Percentiles rank a stretch among this genome's conserved stretches.
Evolutionary conservation across 331 rosid genomes (phyloP).

Genomic region (Malus hybrid): DNA sequence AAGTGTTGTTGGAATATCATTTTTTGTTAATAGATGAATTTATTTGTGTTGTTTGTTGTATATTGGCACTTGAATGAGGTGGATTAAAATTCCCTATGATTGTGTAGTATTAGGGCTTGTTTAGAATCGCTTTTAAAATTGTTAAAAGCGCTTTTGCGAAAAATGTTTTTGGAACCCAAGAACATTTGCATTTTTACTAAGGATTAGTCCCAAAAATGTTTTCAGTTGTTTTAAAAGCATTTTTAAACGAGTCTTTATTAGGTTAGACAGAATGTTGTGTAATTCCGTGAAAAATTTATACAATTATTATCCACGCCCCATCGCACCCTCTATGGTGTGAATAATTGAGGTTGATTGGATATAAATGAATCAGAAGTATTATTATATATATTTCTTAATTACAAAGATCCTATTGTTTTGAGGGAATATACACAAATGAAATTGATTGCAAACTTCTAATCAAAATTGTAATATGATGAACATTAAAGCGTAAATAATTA

Average conservation of each 20-base stretch:
- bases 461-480: too few relatives aligned
- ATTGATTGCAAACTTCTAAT: too few relatives aligned
- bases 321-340: neutral
- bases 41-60: neutral
- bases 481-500: too few relatives aligned
- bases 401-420: too few relatives aligned
- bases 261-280: neutral
- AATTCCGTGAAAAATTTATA: neutral
- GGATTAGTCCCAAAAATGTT: too few relatives aligned
- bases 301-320: neutral
- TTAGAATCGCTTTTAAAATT: too few relatives aligned
- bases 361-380: neutral
- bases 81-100: neutral
- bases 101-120: neutral
- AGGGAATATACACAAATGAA: too few relatives aligned
- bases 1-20: neutral
- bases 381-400: neutral
- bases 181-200: too few relatives aligned
- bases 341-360: neutral
- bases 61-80: neutral
- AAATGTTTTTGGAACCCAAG: too few relatives aligned
- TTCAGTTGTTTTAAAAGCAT: too few relatives aligned
- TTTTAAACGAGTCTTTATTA: too few relatives aligned
- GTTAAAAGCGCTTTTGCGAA: too few relatives aligned
- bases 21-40: neutral